Evolutionary conservation across 1,284 basidiomycete genomes (phyloP).

Genomic region (Leucoagaricus sp.): DNA sequence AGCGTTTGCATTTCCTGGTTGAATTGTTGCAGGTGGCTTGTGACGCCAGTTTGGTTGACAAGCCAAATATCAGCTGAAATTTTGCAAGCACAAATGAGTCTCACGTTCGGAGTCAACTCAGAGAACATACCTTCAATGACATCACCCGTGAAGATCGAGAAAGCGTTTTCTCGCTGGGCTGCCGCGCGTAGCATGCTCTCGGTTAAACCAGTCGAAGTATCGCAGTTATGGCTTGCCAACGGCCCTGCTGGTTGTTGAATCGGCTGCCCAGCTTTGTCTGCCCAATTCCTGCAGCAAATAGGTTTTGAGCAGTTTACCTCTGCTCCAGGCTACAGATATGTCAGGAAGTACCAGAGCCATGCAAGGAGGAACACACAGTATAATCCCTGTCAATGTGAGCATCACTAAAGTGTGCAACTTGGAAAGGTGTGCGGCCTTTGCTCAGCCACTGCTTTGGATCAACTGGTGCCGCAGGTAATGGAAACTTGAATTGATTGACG

Average conservation of each 20-base stretch:
- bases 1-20: constrained; percentile 43
- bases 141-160: constrained; percentile 64
- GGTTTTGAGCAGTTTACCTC: constrained; percentile 58
- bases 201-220: constrained; percentile 46
- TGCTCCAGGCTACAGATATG: constrained; percentile 39
- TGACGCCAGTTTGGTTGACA: constrained; percentile 37
- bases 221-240: constrained; percentile 49
- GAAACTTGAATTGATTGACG: constrained; percentile 43
- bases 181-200: constrained; percentile 51
- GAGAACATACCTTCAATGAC: constrained; percentile 57
- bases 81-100: not conserved
- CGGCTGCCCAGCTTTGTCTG: constrained; percentile 34
- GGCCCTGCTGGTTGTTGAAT: constrained; percentile 45
- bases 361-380: constrained; percentile 36
- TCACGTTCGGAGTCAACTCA: constrained; percentile 18
- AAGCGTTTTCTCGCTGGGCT: constrained; percentile 39
- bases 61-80: constrained; percentile 8
- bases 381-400: constrained; percentile 56
- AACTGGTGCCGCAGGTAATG: constrained; percentile 42
- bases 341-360: not conserved
- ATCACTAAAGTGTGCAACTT: constrained; percentile 55
- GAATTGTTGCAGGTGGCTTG: constrained; percentile 41
- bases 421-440: constrained; percentile 42
- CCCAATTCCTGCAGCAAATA: constrained; percentile 57
- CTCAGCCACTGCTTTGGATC: constrained; percentile 37